Evolutionary conservation across 768 basidiomycete genomes (phyloP), one percentile per base, ranked within the genome.

Genomic region (Cystofilobasidium bisporidii): DNA sequence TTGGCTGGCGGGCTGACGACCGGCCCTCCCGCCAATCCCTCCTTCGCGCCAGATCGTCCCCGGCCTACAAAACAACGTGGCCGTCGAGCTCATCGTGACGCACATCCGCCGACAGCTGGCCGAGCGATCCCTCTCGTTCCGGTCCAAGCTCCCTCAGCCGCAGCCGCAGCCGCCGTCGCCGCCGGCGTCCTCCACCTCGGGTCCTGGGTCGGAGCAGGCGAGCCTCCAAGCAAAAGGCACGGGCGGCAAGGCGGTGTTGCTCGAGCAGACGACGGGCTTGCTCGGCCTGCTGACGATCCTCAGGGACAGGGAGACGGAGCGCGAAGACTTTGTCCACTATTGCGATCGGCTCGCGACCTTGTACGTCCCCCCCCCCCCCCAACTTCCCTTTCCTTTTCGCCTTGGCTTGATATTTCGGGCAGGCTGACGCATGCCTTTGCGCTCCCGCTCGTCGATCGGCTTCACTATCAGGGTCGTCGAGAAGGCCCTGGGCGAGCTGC

Each of bases 261-360:
- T 94, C 8, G 84, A 86, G 10, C 83, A 87, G 71, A 91, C 91
- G 4, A 84, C 83, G 6, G 94, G 97, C 73, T 75, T 96, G 1
- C 80, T 94, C 90, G 92, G 91, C 0, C 92, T 97, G 9, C 87
- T 87, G 75, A 97, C 94, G 0, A 85, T 88, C 30, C 74, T 99
- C 26, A 83, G 94, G 11, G 86, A 91, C 72, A 79, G 78, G 64
- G 81, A 78, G n/a, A 86, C 88, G 0, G 78, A 79, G 17, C 81
- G 86, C 22, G 88, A 88, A 72, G 91, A 97, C 74, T 98, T 97
- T 73, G 85, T 97, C 45, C 94, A 96, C 80, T 91, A 91, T 74
- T 60, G 53, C 26, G 68, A 69, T 55, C 63, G 68, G 26, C 58
- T 69, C 24, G 53, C 68, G 20, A 65, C 63, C 4, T 28, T 69